Base-by-base conservation (phyloP, 108 stramenopile genomes). In the Mayamaea pseudoterrestris region DNA sequence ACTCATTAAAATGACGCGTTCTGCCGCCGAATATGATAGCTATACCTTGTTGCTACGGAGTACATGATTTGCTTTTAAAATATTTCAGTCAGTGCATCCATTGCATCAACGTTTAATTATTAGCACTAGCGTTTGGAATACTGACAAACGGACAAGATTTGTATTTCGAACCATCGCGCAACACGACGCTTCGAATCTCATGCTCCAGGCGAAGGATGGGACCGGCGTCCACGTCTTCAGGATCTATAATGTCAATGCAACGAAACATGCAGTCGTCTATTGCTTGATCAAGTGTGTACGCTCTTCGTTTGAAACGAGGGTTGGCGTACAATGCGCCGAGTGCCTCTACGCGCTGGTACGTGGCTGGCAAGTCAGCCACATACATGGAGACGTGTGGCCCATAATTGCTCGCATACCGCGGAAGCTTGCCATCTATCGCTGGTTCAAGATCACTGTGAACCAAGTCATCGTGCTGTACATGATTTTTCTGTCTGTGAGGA, bases 331-430 rank as follows among this genome's bases (percentile, higher is more conserved):
- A 17, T 2, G 73, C 58, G 37, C 55, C 59, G n/a, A 70, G 41
- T 13, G 60, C 58, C 1, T 42, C 39, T 35, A 68, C 71, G 27
- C 30, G 44, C 27, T 46, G 27, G 23, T 69, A 78, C 4, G 53
- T 47, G 22, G 51, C 34, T 0, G 37, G 14, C 5, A 78, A 44
- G 35, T 73, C 55, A 2, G 61, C 30, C 7, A 78, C 60, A 42
- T 78, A 78, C 18, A 78, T 30, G 27, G 71, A 73, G 14, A 78
- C 63, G 48, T 78, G 76, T n/a, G 71, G 75, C 5, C 82, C 82
- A 16, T 62, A 45, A 41, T 78, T 78, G 13, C 64, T 56, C 7
- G 63, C 57, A 36, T 60, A 68, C 32, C 24, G 7, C 30, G 60
- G 50, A 0, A 30, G 26, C n/a, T n/a, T n/a, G 11, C 35, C 61